These are phyloP conservation scores for Monsonia emarginata DNA, from an alignment of 441 rosid species.

Conservation along the genomic window DNA sequence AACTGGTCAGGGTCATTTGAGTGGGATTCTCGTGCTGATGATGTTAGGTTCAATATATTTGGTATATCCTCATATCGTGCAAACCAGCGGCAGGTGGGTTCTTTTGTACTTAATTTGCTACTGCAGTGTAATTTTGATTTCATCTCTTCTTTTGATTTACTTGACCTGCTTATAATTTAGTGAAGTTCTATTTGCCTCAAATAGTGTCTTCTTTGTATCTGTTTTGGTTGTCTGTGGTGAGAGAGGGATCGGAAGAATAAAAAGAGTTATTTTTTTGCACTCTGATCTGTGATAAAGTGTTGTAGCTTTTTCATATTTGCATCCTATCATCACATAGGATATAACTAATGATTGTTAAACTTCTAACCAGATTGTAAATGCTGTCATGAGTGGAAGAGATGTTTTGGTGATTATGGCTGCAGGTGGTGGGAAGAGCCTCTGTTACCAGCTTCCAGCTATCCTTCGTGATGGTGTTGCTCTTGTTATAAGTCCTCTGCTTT, in stretches of 20 bases:
- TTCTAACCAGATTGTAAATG: slow-evolving; percentile 64
- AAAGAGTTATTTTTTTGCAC: background rate
- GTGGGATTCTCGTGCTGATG: slow-evolving; percentile 84
- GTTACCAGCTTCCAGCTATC: slow-evolving; percentile 90
- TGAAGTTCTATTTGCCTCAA: background rate
- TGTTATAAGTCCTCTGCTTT: slow-evolving; percentile 77
- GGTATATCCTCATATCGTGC: slow-evolving; percentile 76
- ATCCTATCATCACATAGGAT: background rate
- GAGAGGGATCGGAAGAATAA: background rate
- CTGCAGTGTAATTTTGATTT: background rate
- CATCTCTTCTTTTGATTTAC: background rate
- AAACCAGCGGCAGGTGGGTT: slow-evolving; percentile 72
- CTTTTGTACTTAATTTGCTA: slow-evolving; percentile 2
- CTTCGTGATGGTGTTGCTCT: slow-evolving; percentile 63
- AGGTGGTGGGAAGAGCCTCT: slow-evolving; percentile 97
- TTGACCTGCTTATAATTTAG: too few species aligned
- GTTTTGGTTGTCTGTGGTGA: background rate
- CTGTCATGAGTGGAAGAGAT: slow-evolving; percentile 72
- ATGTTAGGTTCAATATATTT: slow-evolving; percentile 60
- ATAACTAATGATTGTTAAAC: background rate
- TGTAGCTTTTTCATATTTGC: background rate
- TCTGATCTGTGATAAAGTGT: background rate
- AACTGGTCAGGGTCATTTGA: slow-evolving; percentile 67
- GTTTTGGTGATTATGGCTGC: slow-evolving; percentile 95
- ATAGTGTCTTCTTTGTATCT: background rate